Evolutionary conservation across 306 rosid species (phyloP).

Genomic region (Chamaecrista fasciculata): DNA sequence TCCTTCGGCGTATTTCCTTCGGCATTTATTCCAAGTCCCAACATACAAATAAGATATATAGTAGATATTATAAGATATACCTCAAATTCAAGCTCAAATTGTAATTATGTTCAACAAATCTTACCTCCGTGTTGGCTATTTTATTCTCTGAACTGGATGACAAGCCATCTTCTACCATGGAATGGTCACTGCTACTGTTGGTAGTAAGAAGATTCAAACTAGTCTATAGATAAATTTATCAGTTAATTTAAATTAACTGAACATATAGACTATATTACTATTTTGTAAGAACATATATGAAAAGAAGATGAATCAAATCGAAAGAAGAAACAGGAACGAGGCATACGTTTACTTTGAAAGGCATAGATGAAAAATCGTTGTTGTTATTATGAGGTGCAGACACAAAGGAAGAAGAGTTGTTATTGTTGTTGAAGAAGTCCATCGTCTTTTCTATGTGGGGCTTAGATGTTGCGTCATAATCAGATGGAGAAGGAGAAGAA

Average conservation of each 20-base stretch:
- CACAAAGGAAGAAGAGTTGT: constrained; percentile 23
- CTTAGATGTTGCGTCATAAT: constrained; percentile 19
- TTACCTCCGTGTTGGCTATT: constrained; percentile 54
- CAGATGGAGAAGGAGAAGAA: constrained; percentile 39
- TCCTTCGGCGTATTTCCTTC: too few species aligned
- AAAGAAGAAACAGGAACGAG: too few species aligned
- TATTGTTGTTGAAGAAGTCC: constrained; percentile 64
- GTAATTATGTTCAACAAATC: too few species aligned
- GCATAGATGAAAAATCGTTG: constrained; percentile 26
- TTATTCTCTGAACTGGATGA: constrained; percentile 43
- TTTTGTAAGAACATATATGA: too few species aligned
- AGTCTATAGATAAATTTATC: constrained; percentile 42
- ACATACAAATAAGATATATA: too few species aligned
- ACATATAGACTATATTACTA: too few species aligned
- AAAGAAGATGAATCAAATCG: too few species aligned
- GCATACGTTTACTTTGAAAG: constrained; percentile 53
- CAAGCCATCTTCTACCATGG: constrained; percentile 48
- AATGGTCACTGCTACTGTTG: constrained; percentile 60
- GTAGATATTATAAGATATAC: too few species aligned
- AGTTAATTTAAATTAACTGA: too few species aligned
- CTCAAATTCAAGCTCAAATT: too few species aligned
- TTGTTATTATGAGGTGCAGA: constrained; percentile 17
- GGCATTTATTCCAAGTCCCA: too few species aligned
- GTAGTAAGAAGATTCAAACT: constrained; percentile 73
- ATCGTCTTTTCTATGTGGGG: constrained; percentile 52